A percentile compares a stretch with the other conserved stretches of the same genome.
These are phyloP conservation scores for Neltuma alba DNA, from an alignment of 306 rosid species.

Conservation along the genomic window DNA sequence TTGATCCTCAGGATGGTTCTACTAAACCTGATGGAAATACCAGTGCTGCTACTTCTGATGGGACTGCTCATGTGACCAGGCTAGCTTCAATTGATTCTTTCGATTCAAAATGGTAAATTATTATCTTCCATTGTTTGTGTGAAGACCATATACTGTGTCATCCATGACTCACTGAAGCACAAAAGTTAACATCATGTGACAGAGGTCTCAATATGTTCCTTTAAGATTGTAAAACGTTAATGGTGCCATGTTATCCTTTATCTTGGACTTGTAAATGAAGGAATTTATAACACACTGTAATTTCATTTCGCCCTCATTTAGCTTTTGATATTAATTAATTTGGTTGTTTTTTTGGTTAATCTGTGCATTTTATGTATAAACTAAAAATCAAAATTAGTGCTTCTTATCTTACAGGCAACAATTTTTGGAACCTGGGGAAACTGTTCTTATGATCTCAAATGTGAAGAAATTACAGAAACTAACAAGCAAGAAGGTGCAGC, in stretches of 20 bases:
- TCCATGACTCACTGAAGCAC: constrained; percentile 23
- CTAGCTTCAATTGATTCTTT: constrained; percentile 99
- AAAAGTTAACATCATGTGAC: not conserved
- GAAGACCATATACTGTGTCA: not conserved
- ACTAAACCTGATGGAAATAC: constrained; percentile 54
- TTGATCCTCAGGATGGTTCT: constrained; percentile 77
- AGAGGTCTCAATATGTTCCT: constrained; percentile 10
- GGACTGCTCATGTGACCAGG: constrained; percentile 66
- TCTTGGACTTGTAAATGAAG: constrained; percentile 6
- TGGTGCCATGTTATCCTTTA: constrained; percentile 15
- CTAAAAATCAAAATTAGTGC: constrained; percentile 11
- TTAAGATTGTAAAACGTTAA: constrained; percentile 15
- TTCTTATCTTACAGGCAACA: constrained; percentile 70
- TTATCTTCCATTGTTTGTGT: constrained; percentile 8
- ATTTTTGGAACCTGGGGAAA: constrained; percentile 95
- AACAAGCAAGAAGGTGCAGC: constrained; percentile 98
- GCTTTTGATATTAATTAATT: not conserved
- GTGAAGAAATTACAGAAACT: constrained; percentile 91
- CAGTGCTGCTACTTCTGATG: constrained; percentile 67
- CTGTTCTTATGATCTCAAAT: constrained; percentile 94
- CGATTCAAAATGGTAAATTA: constrained; percentile 90
- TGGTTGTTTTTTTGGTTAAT: not conserved
- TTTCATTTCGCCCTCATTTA: not conserved
- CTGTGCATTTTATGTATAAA: constrained; percentile 8
- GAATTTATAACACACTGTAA: not conserved